Base-by-base conservation (phyloP, 1,284 basidiomycete species). In the Grifola frondosa region DNA sequence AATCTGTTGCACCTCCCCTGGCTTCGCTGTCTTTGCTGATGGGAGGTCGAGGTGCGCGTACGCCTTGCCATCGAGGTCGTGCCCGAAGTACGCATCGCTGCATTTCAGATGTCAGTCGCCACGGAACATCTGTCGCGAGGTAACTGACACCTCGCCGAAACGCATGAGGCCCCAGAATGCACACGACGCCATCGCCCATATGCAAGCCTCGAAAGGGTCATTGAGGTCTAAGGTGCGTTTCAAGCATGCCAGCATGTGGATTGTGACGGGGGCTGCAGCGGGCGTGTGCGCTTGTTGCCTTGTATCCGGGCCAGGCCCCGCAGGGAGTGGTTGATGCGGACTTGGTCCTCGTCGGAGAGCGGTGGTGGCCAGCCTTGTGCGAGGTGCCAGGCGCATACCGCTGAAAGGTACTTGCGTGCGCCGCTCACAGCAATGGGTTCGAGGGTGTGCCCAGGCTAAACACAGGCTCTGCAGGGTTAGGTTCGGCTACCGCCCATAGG, bases 141-240 rank as follows among this genome's bases (percentile, higher is more conserved):
- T 30, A 1, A 66, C 63, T 0, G 65, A 54, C 0, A 62, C 57
- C 45, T 68, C 65, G 0, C 65, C 62, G 42, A 68, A 66, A 0
- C 59, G 46, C 63, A 68, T 64, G 45, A 68, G 50, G 1, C 66
- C 64, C 54, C 58, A 68, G 47, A 69, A 69, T 6, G 65, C 56
- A 38, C 64, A 67, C 3, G 42, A 37, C 2, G 56, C 56, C 33
- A 62, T 57, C 0, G 64, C 64, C 66, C 66, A 68, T 0, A 67
- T 38, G 15, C 63, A 66, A 0, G 67, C 63, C 36, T 69, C 61
- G 37, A 67, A 68, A 1, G 65, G 56, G 16, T 59, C 36, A 0
- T 42, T 20, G 0, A 68, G 38, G 26, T 61, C 34, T 0, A 70
- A 52, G 0, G 38, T 24, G 0, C 23, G 10, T 9, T 50, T 30